Evolutionary conservation across 345 rosid genomes (phyloP).

Genomic region (Zanthoxylum bungeanum): DNA sequence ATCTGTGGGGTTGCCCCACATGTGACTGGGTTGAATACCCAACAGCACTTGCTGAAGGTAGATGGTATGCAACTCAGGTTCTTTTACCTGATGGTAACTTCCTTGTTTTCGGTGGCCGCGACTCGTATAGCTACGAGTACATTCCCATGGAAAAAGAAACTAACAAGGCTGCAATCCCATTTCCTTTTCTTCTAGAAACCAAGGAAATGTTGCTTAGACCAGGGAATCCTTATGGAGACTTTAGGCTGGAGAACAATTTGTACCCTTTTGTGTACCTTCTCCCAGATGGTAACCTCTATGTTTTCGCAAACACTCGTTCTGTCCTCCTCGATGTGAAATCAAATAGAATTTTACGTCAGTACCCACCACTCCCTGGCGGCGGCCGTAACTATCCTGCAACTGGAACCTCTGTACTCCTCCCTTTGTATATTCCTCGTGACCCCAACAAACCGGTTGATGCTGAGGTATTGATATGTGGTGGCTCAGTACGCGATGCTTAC

Average conservation of each 20-base stretch:
- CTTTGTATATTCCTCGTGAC: conserved; percentile 33
- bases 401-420: conserved; percentile 32
- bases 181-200: conserved; percentile 52
- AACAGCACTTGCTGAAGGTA: conserved; percentile 44
- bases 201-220: conserved; percentile 4
- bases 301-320: conserved; percentile 19
- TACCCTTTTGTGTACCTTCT: conserved; percentile 21
- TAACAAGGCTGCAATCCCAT: conserved; percentile 31
- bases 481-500: conserved; percentile 15
- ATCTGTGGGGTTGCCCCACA: conserved; percentile 25
- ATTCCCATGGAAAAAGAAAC: conserved; percentile 51
- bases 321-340: conserved; percentile 15
- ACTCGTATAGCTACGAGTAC: conserved; percentile 64
- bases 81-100: conserved; percentile 61
- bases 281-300: conserved; percentile 29
- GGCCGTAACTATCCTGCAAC: conserved; percentile 31
- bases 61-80: conserved; percentile 94
- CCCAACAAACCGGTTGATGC: conserved; percentile 27
- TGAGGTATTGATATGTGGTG: conserved; percentile 39
- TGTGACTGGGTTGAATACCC: conserved; percentile 73
- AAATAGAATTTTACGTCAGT: conserved; percentile 22
- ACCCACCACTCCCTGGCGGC: conserved; percentile 29
- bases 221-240: background rate
- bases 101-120: conserved; percentile 73
- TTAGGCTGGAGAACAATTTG: conserved; percentile 11